Conservation (phyloP, 306 rosid species). For the Corylus avellana region DNA sequence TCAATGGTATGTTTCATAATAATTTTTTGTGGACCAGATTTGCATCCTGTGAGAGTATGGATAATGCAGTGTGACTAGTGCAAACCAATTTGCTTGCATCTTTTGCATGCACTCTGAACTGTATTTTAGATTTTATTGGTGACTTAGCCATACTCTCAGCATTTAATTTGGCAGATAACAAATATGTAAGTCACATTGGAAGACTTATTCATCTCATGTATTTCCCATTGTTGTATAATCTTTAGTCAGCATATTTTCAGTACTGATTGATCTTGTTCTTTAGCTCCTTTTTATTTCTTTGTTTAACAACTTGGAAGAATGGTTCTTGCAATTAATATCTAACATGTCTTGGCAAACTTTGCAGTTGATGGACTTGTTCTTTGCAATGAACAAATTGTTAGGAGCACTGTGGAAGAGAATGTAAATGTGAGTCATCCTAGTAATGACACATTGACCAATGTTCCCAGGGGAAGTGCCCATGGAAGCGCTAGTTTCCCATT, state of each 20-base stretch:
- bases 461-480: constrained; percentile 62
- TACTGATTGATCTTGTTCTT: constrained; percentile 2
- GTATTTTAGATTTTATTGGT: background rate
- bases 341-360: constrained; percentile 34
- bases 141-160: background rate
- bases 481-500: constrained; percentile 76
- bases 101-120: background rate
- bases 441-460: constrained; percentile 44
- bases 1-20: constrained; percentile 48
- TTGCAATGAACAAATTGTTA: constrained; percentile 75
- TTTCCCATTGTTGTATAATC: background rate
- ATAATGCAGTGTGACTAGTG: background rate
- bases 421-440: constrained; percentile 48
- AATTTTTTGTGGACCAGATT: constrained; percentile 12
- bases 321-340: constrained; percentile 24
- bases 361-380: constrained; percentile 90
- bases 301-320: background rate
- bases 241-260: constrained; percentile 1
- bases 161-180: background rate
- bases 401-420: constrained; percentile 56
- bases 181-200: background rate
- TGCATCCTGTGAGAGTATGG: constrained; percentile 1
- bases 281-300: background rate
- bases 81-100: background rate
- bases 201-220: background rate